A percentile compares a stretch with the other conserved stretches of the same genome.
phyloP scores from a whole-genome alignment of 2,329 filamentous ascomycete species.

The Calonectria leucothoes region DNA sequence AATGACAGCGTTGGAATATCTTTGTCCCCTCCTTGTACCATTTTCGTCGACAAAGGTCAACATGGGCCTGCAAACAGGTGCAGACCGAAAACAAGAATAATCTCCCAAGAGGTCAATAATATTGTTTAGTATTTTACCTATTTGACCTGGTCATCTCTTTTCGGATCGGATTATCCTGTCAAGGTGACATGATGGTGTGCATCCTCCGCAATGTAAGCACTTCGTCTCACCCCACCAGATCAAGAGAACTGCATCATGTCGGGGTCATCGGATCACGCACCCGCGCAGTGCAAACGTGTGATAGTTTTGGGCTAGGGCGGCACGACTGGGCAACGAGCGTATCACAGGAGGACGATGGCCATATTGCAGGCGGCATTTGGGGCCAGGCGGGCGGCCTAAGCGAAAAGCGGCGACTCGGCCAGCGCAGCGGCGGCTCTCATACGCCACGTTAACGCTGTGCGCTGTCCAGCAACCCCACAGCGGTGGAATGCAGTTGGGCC shows the following conservation, averaged over 20 bases:
- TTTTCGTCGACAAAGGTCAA: too few relatives aligned
- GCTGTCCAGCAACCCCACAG: constrained; percentile 3
- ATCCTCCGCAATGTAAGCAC: neutral
- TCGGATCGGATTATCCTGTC: neutral
- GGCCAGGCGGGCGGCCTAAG: neutral
- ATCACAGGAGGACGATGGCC: neutral
- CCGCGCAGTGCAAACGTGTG: neutral
- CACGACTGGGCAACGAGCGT: neutral
- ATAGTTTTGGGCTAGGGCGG: neutral
- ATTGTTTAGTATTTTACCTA: neutral
- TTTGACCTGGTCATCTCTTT: neutral
- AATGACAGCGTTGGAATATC: too few relatives aligned
- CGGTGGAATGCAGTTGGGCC: neutral
- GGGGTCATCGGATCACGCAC: neutral
- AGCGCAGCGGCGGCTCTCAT: neutral
- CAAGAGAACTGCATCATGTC: neutral
- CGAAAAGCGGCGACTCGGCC: constrained; percentile 5
- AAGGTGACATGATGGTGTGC: neutral
- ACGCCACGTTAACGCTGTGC: constrained; percentile 2
- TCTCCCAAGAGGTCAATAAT: too few relatives aligned
- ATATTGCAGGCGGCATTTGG: neutral
- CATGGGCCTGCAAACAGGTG: too few relatives aligned
- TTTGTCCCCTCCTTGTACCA: too few relatives aligned
- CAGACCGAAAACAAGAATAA: too few relatives aligned
- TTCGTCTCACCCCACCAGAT: neutral